Conservation (phyloP, 805 yeast species). For the Suhomyces sp. region DNA sequence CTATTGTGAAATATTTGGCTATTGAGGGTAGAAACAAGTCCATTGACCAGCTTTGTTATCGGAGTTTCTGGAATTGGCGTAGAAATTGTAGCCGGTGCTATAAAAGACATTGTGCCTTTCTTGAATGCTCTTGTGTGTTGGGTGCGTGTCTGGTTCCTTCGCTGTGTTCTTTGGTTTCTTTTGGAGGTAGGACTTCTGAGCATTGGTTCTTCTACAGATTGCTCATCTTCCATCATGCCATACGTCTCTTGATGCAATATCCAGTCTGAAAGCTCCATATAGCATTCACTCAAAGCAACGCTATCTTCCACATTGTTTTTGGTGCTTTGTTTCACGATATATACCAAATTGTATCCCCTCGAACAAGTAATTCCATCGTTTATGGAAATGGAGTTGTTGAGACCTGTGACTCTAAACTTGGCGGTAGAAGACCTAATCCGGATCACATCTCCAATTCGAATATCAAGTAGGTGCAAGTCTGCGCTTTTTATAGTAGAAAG, state of each 20-base stretch:
- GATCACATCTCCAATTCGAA: constrained; percentile 56
- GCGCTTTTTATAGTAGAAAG: constrained; percentile 29
- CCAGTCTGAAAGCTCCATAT: constrained; percentile 42
- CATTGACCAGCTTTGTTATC: background rate
- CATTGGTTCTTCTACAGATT: constrained; percentile 12
- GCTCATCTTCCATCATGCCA: constrained; percentile 18
- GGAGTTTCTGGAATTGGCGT: background rate
- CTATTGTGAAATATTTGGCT: constrained; percentile 17
- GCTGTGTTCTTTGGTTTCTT: constrained; percentile 1
- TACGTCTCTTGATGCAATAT: constrained; percentile 34
- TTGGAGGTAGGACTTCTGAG: background rate
- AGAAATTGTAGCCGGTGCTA: background rate
- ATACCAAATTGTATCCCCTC: constrained; percentile 58
- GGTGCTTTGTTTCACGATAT: constrained; percentile 23
- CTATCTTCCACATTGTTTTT: constrained; percentile 13
- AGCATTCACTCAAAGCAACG: constrained; percentile 31
- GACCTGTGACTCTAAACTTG: constrained; percentile 46
- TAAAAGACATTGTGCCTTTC: background rate
- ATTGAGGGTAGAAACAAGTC: background rate
- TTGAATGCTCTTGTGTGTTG: background rate
- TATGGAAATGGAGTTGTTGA: constrained; percentile 20
- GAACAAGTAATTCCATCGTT: constrained; percentile 45
- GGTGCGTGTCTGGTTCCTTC: constrained; percentile 1
- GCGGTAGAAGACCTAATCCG: constrained; percentile 28
- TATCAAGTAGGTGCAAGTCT: constrained; percentile 47